Conservation (phyloP, 495 filamentous ascomycete genomes). For the Cenococcum geophilum region DNA sequence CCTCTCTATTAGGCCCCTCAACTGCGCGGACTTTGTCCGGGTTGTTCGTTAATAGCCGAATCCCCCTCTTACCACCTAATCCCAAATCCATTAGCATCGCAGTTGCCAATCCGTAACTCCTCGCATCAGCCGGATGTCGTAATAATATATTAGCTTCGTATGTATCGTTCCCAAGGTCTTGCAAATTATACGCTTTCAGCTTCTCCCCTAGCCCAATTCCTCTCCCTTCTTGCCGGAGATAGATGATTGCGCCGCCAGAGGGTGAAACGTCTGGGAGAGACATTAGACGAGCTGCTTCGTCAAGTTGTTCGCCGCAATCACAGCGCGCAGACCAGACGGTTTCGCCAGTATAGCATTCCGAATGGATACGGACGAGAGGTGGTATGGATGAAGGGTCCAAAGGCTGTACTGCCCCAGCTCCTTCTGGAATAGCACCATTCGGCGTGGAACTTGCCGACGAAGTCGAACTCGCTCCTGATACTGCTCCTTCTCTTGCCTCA, state of each 20-base stretch:
- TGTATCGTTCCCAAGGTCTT: conserved; percentile 90
- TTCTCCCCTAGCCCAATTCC: conserved; percentile 94
- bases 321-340: conserved; percentile 96
- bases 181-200: conserved; percentile 95
- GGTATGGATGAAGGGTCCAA: conserved; percentile 14
- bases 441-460: conserved; percentile 2
- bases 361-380: conserved; percentile 90
- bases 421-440: neutral
- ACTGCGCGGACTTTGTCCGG: conserved; percentile 94
- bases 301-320: conserved; percentile 95
- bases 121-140: conserved; percentile 87
- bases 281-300: conserved; percentile 94
- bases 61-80: conserved; percentile 57
- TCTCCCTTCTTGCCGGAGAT: conserved; percentile 90
- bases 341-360: conserved; percentile 97
- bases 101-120: conserved; percentile 90
- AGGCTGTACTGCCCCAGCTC: neutral
- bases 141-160: conserved; percentile 91
- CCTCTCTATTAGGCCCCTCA: conserved; percentile 81
- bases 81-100: conserved; percentile 88
- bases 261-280: conserved; percentile 58
- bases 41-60: conserved; percentile 91
- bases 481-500: conserved; percentile 1
- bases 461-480: neutral
- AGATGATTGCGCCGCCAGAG: conserved; percentile 84